Evolutionary conservation across 2,329 filamentous ascomycete genomes (phyloP).

Genomic region (Aspergillus awamori): DNA sequence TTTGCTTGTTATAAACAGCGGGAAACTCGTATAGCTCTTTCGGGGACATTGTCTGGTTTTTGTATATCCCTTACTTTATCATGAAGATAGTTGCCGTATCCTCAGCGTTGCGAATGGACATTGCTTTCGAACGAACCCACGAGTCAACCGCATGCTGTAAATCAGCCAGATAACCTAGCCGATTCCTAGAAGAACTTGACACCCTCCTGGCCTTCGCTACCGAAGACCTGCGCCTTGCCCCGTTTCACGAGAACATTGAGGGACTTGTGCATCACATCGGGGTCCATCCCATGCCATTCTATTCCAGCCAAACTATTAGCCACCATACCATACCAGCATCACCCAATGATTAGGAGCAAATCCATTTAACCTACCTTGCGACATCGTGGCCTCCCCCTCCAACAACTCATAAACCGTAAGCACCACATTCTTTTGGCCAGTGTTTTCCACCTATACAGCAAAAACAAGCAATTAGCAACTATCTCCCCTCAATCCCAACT

Average conservation of each 20-base stretch:
- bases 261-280: slow-evolving; percentile 75
- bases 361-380: slow-evolving; percentile 58
- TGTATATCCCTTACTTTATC: slow-evolving; percentile 16
- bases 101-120: slow-evolving; percentile 3
- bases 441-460: slow-evolving; percentile 65
- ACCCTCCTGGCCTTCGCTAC: slow-evolving; percentile 81
- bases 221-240: slow-evolving; percentile 92
- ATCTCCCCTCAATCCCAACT: not conserved
- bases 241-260: slow-evolving; percentile 82
- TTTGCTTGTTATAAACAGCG: not conserved
- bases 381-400: slow-evolving; percentile 78
- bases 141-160: not conserved
- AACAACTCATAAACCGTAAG: slow-evolving; percentile 90
- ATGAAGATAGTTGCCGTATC: slow-evolving; percentile 14
- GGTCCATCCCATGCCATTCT: slow-evolving; percentile 90
- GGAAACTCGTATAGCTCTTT: slow-evolving; percentile 9
- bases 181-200: slow-evolving; percentile 87
- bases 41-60: slow-evolving; percentile 15
- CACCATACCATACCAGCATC: not conserved
- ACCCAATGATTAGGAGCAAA: not conserved
- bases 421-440: slow-evolving; percentile 84
- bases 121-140: not conserved
- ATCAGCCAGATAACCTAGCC: not conserved
- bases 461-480: not conserved
- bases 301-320: slow-evolving; percentile 14